A percentile compares a stretch with the other conserved stretches of the same genome.
These are phyloP conservation scores for Aspergillus eucalypticola DNA, from an alignment of 2,329 filamentous ascomycete species.

Conservation along the genomic window DNA sequence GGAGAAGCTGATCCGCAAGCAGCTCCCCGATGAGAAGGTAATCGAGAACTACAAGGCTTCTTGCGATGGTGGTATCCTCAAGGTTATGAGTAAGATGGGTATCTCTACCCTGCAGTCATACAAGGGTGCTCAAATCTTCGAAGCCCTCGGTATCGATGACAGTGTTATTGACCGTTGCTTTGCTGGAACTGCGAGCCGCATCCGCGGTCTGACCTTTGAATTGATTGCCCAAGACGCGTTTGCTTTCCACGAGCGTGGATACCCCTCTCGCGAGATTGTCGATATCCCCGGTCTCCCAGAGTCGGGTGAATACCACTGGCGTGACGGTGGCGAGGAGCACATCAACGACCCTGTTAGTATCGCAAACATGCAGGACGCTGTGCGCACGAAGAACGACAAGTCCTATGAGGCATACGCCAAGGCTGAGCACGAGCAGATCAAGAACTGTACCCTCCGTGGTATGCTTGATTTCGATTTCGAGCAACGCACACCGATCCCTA, in stretches of 20 bases:
- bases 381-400: slow-evolving; percentile 96
- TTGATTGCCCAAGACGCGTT: slow-evolving; percentile 92
- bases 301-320: slow-evolving; percentile 97
- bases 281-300: slow-evolving; percentile 79
- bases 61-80: slow-evolving; percentile 91
- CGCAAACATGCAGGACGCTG: slow-evolving; percentile 95
- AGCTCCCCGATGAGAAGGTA: slow-evolving; percentile 75
- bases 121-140: slow-evolving; percentile 97
- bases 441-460: slow-evolving; percentile 90
- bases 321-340: slow-evolving; percentile 91
- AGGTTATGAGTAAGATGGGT: slow-evolving; percentile 99
- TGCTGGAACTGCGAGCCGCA: slow-evolving; percentile 88
- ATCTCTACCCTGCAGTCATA: slow-evolving; percentile 95
- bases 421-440: slow-evolving; percentile 93
- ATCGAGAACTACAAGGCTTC: slow-evolving; percentile 97
- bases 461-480: slow-evolving; percentile 97
- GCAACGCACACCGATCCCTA: slow-evolving; percentile 77
- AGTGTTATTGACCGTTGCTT: slow-evolving; percentile 92
- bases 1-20: slow-evolving; percentile 88
- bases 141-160: slow-evolving; percentile 91
- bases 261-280: slow-evolving; percentile 75
- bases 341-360: slow-evolving; percentile 94
- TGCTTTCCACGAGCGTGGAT: slow-evolving; percentile 91
- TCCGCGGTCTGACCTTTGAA: slow-evolving; percentile 91
- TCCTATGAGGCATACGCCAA: slow-evolving; percentile 96